Evolutionary conservation across 148 eudicot genomes (phyloP).

Genomic region (Cornus kousa): DNA sequence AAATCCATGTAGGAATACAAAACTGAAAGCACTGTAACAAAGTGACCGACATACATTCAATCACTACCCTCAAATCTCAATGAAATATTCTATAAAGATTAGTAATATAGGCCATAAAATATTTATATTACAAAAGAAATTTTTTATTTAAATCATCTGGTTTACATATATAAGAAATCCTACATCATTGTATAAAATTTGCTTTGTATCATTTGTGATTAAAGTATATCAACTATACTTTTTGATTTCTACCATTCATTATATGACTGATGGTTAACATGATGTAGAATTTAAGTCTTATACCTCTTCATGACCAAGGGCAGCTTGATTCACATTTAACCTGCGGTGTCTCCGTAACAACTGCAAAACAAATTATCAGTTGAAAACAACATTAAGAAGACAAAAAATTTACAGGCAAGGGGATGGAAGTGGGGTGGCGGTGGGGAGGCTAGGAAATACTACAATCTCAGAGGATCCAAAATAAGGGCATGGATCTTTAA

Average conservation of each 20-base stretch:
- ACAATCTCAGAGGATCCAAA: slow-evolving; percentile 7
- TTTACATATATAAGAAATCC: neutral
- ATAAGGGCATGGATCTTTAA: neutral
- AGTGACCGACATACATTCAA: neutral
- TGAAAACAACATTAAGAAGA: slow-evolving; percentile 14
- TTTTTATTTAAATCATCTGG: neutral
- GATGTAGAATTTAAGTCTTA: neutral
- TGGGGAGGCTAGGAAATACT: neutral
- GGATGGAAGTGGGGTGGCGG: neutral
- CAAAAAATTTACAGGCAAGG: neutral
- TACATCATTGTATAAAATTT: neutral
- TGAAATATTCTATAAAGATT: neutral
- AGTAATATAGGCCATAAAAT: neutral
- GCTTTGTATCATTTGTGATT: neutral
- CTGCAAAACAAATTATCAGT: slow-evolving; percentile 38
- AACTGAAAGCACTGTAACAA: neutral
- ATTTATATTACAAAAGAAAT: neutral
- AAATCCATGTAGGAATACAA: neutral
- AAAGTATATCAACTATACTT: neutral
- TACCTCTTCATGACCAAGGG: slow-evolving; percentile 78
- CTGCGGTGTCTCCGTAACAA: slow-evolving; percentile 87
- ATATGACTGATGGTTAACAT: slow-evolving; percentile 1
- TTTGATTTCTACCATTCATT: neutral
- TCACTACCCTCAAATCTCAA: neutral
- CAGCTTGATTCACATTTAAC: slow-evolving; percentile 45